Evolutionary conservation across 2,329 filamentous ascomycete genomes (phyloP).

Genomic region (Dothideomycetes sp.): DNA sequence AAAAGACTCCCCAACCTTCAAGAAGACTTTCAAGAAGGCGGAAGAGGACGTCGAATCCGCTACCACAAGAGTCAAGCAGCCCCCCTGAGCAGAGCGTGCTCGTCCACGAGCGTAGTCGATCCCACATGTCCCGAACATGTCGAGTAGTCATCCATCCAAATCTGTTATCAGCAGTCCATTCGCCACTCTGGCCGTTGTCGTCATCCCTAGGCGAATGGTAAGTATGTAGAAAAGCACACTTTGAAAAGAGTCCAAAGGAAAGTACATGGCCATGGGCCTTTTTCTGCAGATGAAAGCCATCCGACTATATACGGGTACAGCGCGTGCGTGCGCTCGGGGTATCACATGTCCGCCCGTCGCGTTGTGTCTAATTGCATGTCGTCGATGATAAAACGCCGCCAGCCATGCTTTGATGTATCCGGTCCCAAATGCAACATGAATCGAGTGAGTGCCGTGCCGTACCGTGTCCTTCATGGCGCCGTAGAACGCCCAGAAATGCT

Average conservation of each 20-base stretch:
- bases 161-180: not conserved
- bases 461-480: too few relatives aligned
- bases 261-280: not conserved
- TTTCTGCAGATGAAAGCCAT: not conserved
- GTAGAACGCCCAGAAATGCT: too few relatives aligned
- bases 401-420: too few relatives aligned
- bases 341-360: not conserved
- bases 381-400: not conserved
- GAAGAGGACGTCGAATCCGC: slow-evolving; percentile 3
- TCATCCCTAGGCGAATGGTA: too few relatives aligned
- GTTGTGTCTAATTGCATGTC: not conserved
- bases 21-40: slow-evolving; percentile 1
- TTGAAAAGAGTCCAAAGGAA: too few relatives aligned
- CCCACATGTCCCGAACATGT: too few relatives aligned
- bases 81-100: too few relatives aligned
- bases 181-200: not conserved
- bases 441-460: too few relatives aligned
- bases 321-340: not conserved
- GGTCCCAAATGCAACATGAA: too few relatives aligned
- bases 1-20: slow-evolving; percentile 5
- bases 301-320: not conserved
- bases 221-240: too few relatives aligned
- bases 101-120: too few relatives aligned
- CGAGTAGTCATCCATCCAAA: too few relatives aligned
- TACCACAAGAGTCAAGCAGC: not conserved